phyloP scores from a whole-genome alignment of 2,329 filamentous ascomycete genomes.

The Fusarium veterinarium region DNA sequence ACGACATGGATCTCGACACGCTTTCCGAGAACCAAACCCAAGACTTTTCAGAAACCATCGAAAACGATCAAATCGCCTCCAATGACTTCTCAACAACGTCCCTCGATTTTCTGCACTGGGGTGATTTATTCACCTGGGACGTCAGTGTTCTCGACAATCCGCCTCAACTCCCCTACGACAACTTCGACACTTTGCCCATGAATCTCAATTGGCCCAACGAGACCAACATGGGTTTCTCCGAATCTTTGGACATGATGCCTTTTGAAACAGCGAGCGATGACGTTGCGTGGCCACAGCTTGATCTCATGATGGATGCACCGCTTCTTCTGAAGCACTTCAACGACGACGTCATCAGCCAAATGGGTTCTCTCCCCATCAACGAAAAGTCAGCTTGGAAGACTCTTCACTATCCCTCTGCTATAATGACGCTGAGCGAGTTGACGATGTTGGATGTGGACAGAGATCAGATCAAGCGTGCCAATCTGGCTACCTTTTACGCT shows the following conservation, averaged over 20 bases:
- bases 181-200: constrained; percentile 7
- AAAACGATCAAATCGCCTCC: fast-evolving
- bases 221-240: constrained; percentile 12
- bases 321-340: constrained; percentile 36
- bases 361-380: constrained; percentile 39
- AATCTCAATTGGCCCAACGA: constrained; percentile 25
- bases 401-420: constrained; percentile 30
- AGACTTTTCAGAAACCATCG: constrained; percentile 3
- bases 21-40: constrained; percentile 8
- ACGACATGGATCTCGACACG: constrained; percentile 20
- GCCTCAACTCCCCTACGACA: constrained; percentile 11
- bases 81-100: constrained; percentile 15
- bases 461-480: constrained; percentile 34
- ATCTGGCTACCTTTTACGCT: constrained; percentile 32
- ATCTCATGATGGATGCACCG: constrained; percentile 33
- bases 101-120: constrained; percentile 35
- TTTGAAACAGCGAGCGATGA: constrained; percentile 5
- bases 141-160: constrained; percentile 35
- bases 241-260: constrained; percentile 1
- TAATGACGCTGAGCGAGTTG: constrained; percentile 38
- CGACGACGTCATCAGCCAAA: constrained; percentile 38
- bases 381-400: constrained; percentile 40
- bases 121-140: constrained; percentile 39
- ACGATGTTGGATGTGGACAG: constrained; percentile 28
- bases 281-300: constrained; percentile 29